phyloP scores from a whole-genome alignment of 345 rosid genomes.

The Citrus hindsii region DNA sequence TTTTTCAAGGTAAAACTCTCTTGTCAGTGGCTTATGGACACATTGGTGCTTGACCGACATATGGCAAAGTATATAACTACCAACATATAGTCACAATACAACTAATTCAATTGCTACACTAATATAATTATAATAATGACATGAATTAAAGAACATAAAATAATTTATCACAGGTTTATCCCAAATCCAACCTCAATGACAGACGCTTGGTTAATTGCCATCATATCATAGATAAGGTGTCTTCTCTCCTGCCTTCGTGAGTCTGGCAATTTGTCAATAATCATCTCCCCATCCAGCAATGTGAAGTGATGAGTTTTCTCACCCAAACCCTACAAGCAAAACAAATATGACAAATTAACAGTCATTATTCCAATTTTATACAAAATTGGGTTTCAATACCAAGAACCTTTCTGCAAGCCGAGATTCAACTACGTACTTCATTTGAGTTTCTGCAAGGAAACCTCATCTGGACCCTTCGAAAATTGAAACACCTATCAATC shows the following conservation, averaged over 20 bases:
- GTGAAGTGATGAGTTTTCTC: constrained; percentile 84
- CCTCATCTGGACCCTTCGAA: constrained; percentile 94
- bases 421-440: constrained; percentile 54
- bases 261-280: constrained; percentile 91
- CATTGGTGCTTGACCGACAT: not conserved
- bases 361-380: not conserved
- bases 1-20: not conserved
- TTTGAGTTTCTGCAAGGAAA: constrained; percentile 71
- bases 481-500: constrained; percentile 82
- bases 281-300: constrained; percentile 97
- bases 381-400: not conserved
- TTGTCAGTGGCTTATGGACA: not conserved
- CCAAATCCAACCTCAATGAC: constrained; percentile 69
- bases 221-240: constrained; percentile 93
- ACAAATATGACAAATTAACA: constrained; percentile 16
- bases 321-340: constrained; percentile 54
- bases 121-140: not conserved
- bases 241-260: constrained; percentile 92
- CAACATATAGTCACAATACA: not conserved
- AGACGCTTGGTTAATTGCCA: constrained; percentile 69
- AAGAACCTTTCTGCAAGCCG: not conserved
- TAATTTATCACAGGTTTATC: not conserved
- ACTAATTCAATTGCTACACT: not conserved
- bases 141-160: not conserved
- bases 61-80: not conserved